phyloP scores from a whole-genome alignment of 2,329 filamentous ascomycete genomes.

The Colletotrichum falcatum region DNA sequence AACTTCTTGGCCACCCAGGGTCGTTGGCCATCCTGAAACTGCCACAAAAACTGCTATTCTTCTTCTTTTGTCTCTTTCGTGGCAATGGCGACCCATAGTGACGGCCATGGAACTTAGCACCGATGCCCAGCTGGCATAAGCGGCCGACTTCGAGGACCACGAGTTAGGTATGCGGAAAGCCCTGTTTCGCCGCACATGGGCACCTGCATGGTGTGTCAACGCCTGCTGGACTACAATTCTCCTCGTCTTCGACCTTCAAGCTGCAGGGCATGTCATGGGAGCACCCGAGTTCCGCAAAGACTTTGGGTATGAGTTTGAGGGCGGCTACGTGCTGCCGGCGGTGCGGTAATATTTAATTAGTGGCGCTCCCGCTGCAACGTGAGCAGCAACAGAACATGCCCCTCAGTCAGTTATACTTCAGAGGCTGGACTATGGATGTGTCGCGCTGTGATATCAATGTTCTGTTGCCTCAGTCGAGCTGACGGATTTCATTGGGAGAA shows the following conservation, averaged over 20 bases:
- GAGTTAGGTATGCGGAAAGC: constrained; percentile 43
- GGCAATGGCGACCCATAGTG: constrained; percentile 7
- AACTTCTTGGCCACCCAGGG: too few species aligned
- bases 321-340: constrained; percentile 54
- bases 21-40: background rate
- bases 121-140: constrained; percentile 23
- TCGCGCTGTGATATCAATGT: constrained; percentile 46
- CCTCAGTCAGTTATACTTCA: background rate
- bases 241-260: constrained; percentile 56
- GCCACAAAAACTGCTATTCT: background rate
- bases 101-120: constrained; percentile 20
- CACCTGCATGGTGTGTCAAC: constrained; percentile 52
- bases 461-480: constrained; percentile 48
- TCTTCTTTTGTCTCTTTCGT: background rate
- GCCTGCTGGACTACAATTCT: constrained; percentile 55
- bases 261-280: constrained; percentile 55
- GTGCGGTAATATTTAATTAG: constrained; percentile 59
- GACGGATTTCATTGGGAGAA: constrained; percentile 51
- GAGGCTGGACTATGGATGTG: background rate
- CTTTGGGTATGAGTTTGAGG: constrained; percentile 54
- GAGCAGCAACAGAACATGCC: constrained; percentile 11
- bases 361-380: constrained; percentile 55
- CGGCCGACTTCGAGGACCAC: constrained; percentile 45
- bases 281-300: constrained; percentile 59
- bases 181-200: constrained; percentile 45